phyloP scores from a whole-genome alignment of 306 rosid genomes.

The Comarum palustre region DNA sequence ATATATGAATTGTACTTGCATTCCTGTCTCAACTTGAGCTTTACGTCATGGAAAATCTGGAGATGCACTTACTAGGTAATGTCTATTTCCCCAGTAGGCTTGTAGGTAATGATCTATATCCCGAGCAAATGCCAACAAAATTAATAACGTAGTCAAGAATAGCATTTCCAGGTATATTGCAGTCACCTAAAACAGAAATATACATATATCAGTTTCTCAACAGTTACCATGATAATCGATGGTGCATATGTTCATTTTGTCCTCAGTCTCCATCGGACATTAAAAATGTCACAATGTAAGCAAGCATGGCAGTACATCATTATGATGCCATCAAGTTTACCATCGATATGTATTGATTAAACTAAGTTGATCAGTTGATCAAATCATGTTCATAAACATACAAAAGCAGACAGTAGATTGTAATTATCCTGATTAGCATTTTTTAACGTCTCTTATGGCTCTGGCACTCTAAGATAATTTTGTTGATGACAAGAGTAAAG shows the following conservation, averaged over 20 bases:
- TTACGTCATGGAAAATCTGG: slow-evolving; percentile 4
- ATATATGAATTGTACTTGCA: slow-evolving; percentile 11
- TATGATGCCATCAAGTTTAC: neutral
- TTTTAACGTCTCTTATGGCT: neutral
- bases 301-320: neutral
- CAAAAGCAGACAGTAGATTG: neutral
- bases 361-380: neutral
- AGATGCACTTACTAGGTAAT: slow-evolving; percentile 32
- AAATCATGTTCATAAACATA: neutral
- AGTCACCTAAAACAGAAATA: slow-evolving; percentile 65
- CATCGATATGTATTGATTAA: neutral
- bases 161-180: slow-evolving; percentile 89
- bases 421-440: neutral
- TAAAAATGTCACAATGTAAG: neutral
- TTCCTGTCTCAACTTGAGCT: slow-evolving; percentile 28
- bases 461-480: neutral
- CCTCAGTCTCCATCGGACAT: neutral
- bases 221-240: neutral
- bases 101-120: slow-evolving; percentile 50
- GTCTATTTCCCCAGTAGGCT: slow-evolving; percentile 71
- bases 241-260: neutral
- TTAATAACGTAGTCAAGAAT: slow-evolving; percentile 82
- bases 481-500: neutral
- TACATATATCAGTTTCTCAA: slow-evolving; percentile 28
- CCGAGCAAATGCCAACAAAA: slow-evolving; percentile 66